Percentiles rank a stretch among this genome's conserved stretches.
Evolutionary conservation across 2,329 filamentous ascomycete species (phyloP).

Genomic region (Xylariaceae sp.): DNA sequence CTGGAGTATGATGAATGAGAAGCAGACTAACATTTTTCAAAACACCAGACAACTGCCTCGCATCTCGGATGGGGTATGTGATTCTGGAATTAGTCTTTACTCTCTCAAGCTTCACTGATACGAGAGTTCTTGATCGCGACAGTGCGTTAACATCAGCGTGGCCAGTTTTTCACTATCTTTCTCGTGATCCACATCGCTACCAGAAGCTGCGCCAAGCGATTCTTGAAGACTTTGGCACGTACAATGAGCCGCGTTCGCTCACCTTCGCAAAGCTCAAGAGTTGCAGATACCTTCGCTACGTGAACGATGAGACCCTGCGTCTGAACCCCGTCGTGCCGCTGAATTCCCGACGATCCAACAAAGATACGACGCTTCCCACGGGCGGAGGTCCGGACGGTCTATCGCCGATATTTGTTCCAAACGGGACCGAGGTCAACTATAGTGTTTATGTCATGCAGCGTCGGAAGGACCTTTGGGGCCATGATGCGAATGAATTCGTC

Average conservation of each 20-base stretch:
- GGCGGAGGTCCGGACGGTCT: slow-evolving; percentile 43
- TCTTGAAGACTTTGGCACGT: slow-evolving; percentile 23
- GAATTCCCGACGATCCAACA: slow-evolving; percentile 3
- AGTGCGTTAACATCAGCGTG: background rate
- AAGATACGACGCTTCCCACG: slow-evolving; percentile 39
- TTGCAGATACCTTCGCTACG: background rate
- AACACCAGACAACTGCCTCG: slow-evolving; percentile 48
- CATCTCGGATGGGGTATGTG: slow-evolving; percentile 43
- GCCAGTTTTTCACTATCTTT: background rate
- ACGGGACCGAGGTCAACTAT: slow-evolving; percentile 38
- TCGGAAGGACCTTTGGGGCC: slow-evolving; percentile 26
- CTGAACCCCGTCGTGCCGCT: slow-evolving; percentile 4
- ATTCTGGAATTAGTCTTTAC: slow-evolving; percentile 39
- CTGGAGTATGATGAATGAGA: no score
- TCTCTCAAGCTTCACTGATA: background rate
- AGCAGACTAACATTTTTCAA: no score
- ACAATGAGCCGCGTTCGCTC: slow-evolving; percentile 39
- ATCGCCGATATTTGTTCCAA: slow-evolving; percentile 41
- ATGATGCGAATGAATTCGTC: slow-evolving; percentile 13
- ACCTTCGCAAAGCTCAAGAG: background rate
- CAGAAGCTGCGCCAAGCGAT: background rate
- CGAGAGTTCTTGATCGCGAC: background rate
- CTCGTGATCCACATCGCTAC: background rate
- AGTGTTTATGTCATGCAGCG: slow-evolving; percentile 34
- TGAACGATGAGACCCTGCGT: background rate